Evolutionary conservation across 108 stramenopile genomes (phyloP), one percentile per base, ranked within the genome.

Genomic region (Schizochytrium sp.): DNA sequence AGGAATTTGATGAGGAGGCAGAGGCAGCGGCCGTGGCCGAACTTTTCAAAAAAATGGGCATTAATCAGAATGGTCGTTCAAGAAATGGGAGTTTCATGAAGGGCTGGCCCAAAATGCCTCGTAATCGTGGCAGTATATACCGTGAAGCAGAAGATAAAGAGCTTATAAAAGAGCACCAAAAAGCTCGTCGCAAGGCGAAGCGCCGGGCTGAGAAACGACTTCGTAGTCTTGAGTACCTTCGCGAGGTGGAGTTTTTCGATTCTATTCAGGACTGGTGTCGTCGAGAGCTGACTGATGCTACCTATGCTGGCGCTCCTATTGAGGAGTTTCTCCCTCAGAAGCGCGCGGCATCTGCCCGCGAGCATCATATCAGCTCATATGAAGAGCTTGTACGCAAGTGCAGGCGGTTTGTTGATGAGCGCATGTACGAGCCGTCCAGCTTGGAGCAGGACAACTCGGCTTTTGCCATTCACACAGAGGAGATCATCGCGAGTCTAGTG

Each of bases 401-500:
- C 53, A 5, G 47, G 53, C 47, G 53, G 8, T 55, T 55, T 49
- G 76, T 83, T 8, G 28, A 83, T 28, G 15, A 55, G 38, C 12
- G 55, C 5, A 49, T 83, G 5, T 83, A 83, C 76, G 50, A 49
- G 76, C 76, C 76, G 8, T 83, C 76, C 53, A 55, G 47, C 53
- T 49, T 55, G 47, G 76, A 83, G 76, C 76, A 55, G 47, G 50
- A 83, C 50, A 83, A 40, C 50, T 55, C 47, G 76, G 47, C 53
- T 53, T 49, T 83, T 1, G 50, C 50, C 76, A 55, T 55, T 0
- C 76, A 83, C 50, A 83, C 76, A 17, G 76, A 83, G 76, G 76
- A 83, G 47, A 83, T 83, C 53, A 49, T 83, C 40, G 53, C 76
- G 1, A 55, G 76, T 83, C 76, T 83, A 47, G 76, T 83, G 5